These are phyloP conservation scores for Tephrocybe sp. DNA, from an alignment of 768 basidiomycete genomes.

Conservation along the genomic window DNA sequence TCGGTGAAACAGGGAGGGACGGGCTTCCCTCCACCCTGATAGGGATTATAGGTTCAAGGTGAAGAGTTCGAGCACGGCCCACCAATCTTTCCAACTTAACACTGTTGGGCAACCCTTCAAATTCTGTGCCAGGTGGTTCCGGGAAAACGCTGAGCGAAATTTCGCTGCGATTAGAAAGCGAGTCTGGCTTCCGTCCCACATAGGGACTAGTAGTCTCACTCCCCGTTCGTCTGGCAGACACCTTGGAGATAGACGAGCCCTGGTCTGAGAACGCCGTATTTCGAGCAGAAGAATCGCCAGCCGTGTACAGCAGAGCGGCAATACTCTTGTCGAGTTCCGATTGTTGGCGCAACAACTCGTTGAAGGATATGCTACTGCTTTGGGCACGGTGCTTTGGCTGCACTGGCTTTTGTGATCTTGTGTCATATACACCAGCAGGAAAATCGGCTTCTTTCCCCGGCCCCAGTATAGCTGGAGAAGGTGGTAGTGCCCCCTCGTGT, in stretches of 20 bases:
- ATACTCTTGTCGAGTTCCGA: slow-evolving; percentile 64
- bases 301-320: slow-evolving; percentile 50
- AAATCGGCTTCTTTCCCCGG: slow-evolving; percentile 26
- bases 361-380: slow-evolving; percentile 36
- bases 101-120: background rate
- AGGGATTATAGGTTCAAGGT: background rate
- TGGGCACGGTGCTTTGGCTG: slow-evolving; percentile 19
- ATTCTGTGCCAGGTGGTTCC: slow-evolving; percentile 42
- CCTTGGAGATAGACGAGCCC: background rate
- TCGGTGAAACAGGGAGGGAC: slow-evolving; percentile 13
- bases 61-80: slow-evolving; percentile 8
- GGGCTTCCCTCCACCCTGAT: slow-evolving; percentile 1
- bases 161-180: slow-evolving; percentile 41
- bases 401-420: slow-evolving; percentile 13
- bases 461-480: background rate
- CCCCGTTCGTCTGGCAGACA: slow-evolving; percentile 11
- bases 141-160: slow-evolving; percentile 75
- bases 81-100: slow-evolving; percentile 6
- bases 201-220: slow-evolving; percentile 18
- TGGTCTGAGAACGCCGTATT: slow-evolving; percentile 4
- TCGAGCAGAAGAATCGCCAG: slow-evolving; percentile 7
- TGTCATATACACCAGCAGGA: slow-evolving; percentile 42
- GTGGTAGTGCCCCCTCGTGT: background rate
- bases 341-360: slow-evolving; percentile 57
- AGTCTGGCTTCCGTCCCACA: slow-evolving; percentile 25